Percentiles rank a stretch among this genome's conserved stretches.
phyloP scores from a whole-genome alignment of 1,284 basidiomycete genomes.

The Rugiboletus extremiorientalis region DNA sequence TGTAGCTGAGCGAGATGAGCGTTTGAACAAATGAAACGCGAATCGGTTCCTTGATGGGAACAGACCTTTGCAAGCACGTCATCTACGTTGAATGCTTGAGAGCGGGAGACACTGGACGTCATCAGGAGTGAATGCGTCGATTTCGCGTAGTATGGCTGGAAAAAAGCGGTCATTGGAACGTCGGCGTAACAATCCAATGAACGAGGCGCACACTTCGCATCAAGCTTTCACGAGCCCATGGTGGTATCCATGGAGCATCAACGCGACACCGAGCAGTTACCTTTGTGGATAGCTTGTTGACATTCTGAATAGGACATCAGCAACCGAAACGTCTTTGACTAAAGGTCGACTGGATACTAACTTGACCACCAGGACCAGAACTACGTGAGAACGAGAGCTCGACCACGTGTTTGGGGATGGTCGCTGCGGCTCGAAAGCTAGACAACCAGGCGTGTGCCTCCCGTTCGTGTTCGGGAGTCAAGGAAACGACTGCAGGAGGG shows the following conservation, averaged over 20 bases:
- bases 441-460: slow-evolving; percentile 54
- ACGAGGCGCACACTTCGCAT: slow-evolving; percentile 44
- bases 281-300: slow-evolving; percentile 83
- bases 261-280: slow-evolving; percentile 59
- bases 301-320: slow-evolving; percentile 53
- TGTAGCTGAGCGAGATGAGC: slow-evolving; percentile 48
- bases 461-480: slow-evolving; percentile 18
- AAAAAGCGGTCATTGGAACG: slow-evolving; percentile 1
- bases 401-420: slow-evolving; percentile 50
- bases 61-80: slow-evolving; percentile 68
- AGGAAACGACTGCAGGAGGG: slow-evolving; percentile 16
- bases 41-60: background rate
- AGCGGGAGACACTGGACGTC: slow-evolving; percentile 66
- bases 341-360: slow-evolving; percentile 25
- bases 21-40: background rate
- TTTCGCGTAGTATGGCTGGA: slow-evolving; percentile 61
- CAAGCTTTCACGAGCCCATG: slow-evolving; percentile 57
- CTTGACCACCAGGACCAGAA: slow-evolving; percentile 80
- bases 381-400: slow-evolving; percentile 68
- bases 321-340: background rate
- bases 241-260: slow-evolving; percentile 63
- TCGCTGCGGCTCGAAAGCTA: slow-evolving; percentile 39
- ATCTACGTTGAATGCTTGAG: slow-evolving; percentile 71
- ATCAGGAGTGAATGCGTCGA: slow-evolving; percentile 66
- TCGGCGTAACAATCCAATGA: background rate